Evolutionary conservation across 2,329 filamentous ascomycete species (phyloP).

Genomic region (Ophiostoma angusticollis): DNA sequence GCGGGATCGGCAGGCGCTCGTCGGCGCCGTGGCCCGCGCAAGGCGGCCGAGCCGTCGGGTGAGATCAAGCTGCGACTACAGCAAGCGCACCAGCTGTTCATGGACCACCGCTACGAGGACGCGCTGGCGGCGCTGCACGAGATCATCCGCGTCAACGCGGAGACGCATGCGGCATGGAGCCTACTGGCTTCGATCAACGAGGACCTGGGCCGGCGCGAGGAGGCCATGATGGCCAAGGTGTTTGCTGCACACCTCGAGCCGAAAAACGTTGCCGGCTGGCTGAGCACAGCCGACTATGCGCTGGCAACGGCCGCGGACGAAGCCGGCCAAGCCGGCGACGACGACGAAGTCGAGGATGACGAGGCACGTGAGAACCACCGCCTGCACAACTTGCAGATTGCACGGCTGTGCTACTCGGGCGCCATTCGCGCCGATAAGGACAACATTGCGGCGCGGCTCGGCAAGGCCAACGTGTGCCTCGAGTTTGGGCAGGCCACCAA

Average conservation of each 20-base stretch:
- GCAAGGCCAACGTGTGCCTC: conserved; percentile 45
- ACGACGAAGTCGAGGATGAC: conserved; percentile 28
- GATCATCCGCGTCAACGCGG: conserved; percentile 55
- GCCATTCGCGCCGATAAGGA: conserved; percentile 45
- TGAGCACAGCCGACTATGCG: conserved; percentile 44
- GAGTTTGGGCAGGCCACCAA: conserved; percentile 39
- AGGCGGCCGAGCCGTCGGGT: conserved; percentile 53
- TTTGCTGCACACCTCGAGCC: conserved; percentile 51
- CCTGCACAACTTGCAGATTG: conserved; percentile 36
- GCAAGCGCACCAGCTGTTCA: conserved; percentile 54
- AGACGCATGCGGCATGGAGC: conserved; percentile 53
- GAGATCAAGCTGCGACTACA: conserved; percentile 58
- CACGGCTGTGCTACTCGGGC: conserved; percentile 45
- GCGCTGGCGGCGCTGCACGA: conserved; percentile 48
- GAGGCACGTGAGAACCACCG: conserved; percentile 12
- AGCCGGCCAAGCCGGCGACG: conserved; percentile 18
- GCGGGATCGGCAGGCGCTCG: conserved; percentile 6
- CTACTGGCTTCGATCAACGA: conserved; percentile 47
- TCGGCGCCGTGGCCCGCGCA: conserved; percentile 34
- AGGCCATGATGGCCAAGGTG: conserved; percentile 46
- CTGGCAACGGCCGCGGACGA: conserved; percentile 34
- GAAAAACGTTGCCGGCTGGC: conserved; percentile 47
- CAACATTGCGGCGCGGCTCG: conserved; percentile 44
- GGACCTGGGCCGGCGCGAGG: conserved; percentile 43
- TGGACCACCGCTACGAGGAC: conserved; percentile 45